Evolutionary conservation across 1,284 basidiomycete genomes (phyloP).

Genomic region (Ganoderma resinaceum): DNA sequence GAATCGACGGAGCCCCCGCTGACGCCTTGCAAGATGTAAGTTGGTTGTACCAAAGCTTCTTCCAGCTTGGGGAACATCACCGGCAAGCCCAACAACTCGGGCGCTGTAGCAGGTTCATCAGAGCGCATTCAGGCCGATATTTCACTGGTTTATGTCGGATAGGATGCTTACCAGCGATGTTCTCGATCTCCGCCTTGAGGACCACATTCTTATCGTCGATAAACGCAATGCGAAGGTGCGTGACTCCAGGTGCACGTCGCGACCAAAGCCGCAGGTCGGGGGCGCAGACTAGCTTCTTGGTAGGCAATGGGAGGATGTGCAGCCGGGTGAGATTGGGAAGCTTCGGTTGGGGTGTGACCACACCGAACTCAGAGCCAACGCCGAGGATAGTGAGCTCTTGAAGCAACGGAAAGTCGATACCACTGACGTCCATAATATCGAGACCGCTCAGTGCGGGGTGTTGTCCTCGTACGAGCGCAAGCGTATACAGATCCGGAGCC

Average conservation of each 20-base stretch:
- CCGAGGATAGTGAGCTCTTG: slow-evolving; percentile 14
- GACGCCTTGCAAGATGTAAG: background rate
- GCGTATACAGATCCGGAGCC: background rate
- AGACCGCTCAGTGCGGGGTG: background rate
- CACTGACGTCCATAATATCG: background rate
- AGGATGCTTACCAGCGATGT: background rate
- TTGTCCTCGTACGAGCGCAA: background rate
- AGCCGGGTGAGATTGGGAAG: slow-evolving; percentile 5
- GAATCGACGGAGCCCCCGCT: background rate
- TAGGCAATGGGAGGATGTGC: slow-evolving; percentile 1
- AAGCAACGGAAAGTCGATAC: slow-evolving; percentile 12
- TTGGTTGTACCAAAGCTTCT: background rate
- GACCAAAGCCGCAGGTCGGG: slow-evolving; percentile 8
- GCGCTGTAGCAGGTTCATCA: background rate
- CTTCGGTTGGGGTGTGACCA: background rate
- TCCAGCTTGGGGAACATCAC: slow-evolving; percentile 7
- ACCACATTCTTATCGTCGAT: background rate
- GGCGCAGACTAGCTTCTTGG: background rate
- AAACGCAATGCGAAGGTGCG: slow-evolving; percentile 5
- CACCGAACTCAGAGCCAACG: slow-evolving; percentile 3
- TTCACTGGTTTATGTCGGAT: background rate
- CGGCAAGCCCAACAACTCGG: slow-evolving; percentile 1
- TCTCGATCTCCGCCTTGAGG: slow-evolving; percentile 1
- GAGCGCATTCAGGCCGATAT: background rate
- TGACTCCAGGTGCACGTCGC: background rate